Conservation (phyloP, 2,329 filamentous ascomycete genomes). For the Arthroderma sp. region DNA sequence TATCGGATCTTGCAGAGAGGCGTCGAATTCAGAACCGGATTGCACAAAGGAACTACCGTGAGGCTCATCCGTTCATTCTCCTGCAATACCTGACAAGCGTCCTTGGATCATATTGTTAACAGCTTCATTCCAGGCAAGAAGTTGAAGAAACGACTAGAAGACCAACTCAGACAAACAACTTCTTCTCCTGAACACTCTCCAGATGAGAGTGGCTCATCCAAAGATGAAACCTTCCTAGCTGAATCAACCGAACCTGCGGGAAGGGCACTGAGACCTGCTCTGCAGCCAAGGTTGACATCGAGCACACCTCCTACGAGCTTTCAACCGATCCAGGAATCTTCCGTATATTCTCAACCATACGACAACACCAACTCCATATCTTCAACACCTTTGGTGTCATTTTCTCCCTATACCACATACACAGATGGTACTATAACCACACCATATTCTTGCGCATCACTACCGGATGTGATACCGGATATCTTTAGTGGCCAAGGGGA, state of each 20-base stretch:
- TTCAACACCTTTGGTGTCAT: neutral
- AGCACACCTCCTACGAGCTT: conserved; percentile 30
- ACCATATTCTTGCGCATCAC: neutral
- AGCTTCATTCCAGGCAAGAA: conserved; percentile 44
- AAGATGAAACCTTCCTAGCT: neutral
- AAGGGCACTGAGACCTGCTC: conserved; percentile 27
- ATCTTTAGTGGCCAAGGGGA: neutral
- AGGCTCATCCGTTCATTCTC: neutral
- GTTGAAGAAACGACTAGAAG: conserved; percentile 55
- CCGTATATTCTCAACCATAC: neutral
- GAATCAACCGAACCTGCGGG: conserved; percentile 19
- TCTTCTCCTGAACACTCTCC: conserved; percentile 48
- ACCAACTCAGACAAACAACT: conserved; percentile 49
- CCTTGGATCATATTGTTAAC: neutral
- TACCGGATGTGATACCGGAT: neutral
- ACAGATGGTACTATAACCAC: neutral
- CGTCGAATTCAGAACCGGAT: conserved; percentile 8
- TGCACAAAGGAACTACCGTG: conserved; percentile 7
- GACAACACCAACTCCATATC: neutral
- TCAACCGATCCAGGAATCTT: neutral
- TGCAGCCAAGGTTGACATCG: conserved; percentile 46
- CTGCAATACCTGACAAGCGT: neutral
- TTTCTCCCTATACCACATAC: neutral
- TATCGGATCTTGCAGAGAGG: conserved; percentile 67
- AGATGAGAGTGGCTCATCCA: conserved; percentile 28